A percentile compares a stretch with the other conserved stretches of the same genome.
Evolutionary conservation across 2,329 filamentous ascomycete species (phyloP).

Genomic region (Penicillium sp.): DNA sequence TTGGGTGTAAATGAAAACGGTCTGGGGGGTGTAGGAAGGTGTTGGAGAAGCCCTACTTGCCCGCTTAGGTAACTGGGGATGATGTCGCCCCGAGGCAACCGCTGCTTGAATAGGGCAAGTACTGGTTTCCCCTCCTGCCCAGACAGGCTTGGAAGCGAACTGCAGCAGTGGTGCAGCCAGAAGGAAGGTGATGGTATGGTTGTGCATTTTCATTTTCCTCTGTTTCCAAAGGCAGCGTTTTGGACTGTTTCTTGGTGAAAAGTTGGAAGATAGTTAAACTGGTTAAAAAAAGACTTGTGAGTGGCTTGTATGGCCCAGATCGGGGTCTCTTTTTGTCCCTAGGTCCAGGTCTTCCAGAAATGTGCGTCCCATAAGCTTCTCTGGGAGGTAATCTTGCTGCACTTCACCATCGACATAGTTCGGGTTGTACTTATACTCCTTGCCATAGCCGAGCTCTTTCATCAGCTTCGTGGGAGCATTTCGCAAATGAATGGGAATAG

Average conservation of each 20-base stretch:
- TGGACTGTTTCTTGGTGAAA: neutral
- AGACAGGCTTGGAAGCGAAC: neutral
- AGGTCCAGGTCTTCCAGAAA: constrained; percentile 85
- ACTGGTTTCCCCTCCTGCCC: neutral
- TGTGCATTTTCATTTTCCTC: neutral
- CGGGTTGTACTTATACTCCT: constrained; percentile 95
- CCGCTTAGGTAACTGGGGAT: constrained; percentile 9
- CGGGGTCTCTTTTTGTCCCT: constrained; percentile 77
- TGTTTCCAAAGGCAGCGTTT: neutral
- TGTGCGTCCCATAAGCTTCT: constrained; percentile 68
- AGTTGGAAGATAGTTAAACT: neutral
- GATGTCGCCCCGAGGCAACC: neutral
- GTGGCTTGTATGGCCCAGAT: constrained; percentile 48
- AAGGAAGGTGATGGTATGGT: too few relatives aligned
- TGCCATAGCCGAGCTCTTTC: constrained; percentile 89
- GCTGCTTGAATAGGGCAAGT: neutral
- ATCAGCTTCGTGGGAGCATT: constrained; percentile 93
- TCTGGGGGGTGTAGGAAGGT: neutral
- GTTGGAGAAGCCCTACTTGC: neutral
- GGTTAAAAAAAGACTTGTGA: neutral
- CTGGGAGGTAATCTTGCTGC: constrained; percentile 87
- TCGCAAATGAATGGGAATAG: constrained; percentile 83
- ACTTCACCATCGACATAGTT: constrained; percentile 84
- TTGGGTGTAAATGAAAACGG: neutral
- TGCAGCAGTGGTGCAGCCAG: neutral